Base-by-base conservation (phyloP, 2,329 filamentous ascomycete species). In the Botryotinia globosa region DNA sequence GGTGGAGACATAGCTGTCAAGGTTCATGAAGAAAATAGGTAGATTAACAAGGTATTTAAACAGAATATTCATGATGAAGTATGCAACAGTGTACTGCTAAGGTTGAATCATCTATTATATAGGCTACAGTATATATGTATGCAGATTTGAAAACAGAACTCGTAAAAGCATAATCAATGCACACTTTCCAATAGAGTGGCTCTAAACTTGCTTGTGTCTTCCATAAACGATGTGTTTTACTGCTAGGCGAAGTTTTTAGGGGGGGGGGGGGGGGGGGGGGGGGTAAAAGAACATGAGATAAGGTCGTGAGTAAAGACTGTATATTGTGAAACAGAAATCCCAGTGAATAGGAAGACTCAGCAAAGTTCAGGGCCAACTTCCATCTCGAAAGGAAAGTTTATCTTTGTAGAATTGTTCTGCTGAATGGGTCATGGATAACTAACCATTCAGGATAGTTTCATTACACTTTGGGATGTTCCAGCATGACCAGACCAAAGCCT, bases 361-460 rank as follows among this genome's bases (percentile, higher is more conserved):
- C 22, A 2, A 51, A 10, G 25, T 4, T 51, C 45, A 25, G 45
- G 1, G 3, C 12, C 9, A 51, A 25, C 4, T 1, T 25, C 10
- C 25, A 51, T 10, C 22, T 51, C 3, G 20, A 25, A 25, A 5
- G 45, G 25, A 5, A 48, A 12, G 2, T 0, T 51, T 25, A 0
- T 12, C 22, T 5, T 51, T 4, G 45, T 12, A 12, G 45, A 25
- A 51, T 2, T 25, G 9, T 25, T 51, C 22, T 51, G 8, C 25
- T 4, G 9, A 51, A 5, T 25, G 25, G 9, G 4, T 10, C 22
- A 25, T 25, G 45, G 9, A 10, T 51, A 25, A 51, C 22, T 12
- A 25, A 0, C 6, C 5, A 5, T 12, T 51, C 0, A 0, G 22
- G 4, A 4, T 25, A 0, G 3, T 51, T 25, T 25, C 10, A 51